Percentiles rank a stretch among this genome's conserved stretches.
Conservation (phyloP, 1,284 basidiomycete species). For the Sanghuangporus weigelae region DNA sequence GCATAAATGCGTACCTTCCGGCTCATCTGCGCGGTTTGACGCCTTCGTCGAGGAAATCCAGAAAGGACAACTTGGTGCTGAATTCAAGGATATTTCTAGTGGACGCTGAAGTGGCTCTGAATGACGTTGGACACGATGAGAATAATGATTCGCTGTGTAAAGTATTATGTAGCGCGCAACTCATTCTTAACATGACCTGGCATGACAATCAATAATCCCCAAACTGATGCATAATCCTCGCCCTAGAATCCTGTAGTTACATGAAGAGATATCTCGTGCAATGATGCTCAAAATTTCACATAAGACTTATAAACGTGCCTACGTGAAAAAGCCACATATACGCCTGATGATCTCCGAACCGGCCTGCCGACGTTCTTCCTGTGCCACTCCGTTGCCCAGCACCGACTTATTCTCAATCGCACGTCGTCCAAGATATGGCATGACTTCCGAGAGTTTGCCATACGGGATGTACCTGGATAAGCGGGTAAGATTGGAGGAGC, state of each 20-base stretch:
- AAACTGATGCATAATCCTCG: background rate
- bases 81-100: constrained; percentile 55
- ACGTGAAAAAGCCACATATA: constrained; percentile 22
- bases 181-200: background rate
- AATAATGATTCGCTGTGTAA: background rate
- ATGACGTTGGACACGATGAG: background rate
- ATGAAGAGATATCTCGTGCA: background rate
- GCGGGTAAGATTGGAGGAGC: background rate
- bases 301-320: background rate
- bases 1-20: constrained; percentile 58
- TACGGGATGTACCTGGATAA: constrained; percentile 68
- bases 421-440: constrained; percentile 61
- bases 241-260: background rate
- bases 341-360: constrained; percentile 46
- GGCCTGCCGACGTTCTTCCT: constrained; percentile 48
- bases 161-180: background rate
- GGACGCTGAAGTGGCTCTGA: background rate
- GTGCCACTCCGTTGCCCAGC: constrained; percentile 47
- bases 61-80: constrained; percentile 59
- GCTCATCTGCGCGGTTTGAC: constrained; percentile 70
- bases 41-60: constrained; percentile 66
- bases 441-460: constrained; percentile 47
- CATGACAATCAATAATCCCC: background rate
- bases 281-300: background rate
- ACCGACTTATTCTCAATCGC: constrained; percentile 71